These are phyloP conservation scores for Cocos nucifera DNA, from an alignment of 176 grass and related monocot species.

Conservation along the genomic window DNA sequence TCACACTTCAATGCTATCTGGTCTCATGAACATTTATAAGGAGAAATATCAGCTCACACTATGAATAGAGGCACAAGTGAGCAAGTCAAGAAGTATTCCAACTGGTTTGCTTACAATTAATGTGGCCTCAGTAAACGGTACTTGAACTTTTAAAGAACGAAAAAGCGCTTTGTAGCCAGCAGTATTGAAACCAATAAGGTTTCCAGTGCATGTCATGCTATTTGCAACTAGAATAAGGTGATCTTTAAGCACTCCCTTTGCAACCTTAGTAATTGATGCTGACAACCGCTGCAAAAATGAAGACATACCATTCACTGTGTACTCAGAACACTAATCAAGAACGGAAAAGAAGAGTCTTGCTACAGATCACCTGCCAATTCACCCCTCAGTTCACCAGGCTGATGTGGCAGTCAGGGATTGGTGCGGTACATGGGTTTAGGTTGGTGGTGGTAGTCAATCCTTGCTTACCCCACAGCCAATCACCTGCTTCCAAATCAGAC, in stretches of 20 bases:
- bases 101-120: conserved; percentile 54
- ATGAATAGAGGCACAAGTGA: too few relatives aligned
- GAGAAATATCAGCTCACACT: too few relatives aligned
- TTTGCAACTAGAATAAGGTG: conserved; percentile 83
- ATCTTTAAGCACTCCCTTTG: conserved; percentile 76
- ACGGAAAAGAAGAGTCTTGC: too few relatives aligned
- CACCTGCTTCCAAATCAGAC: too few relatives aligned
- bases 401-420: too few relatives aligned
- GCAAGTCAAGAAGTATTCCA: too few relatives aligned
- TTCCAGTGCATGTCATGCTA: conserved; percentile 86
- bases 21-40: too few relatives aligned
- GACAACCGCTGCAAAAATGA: conserved; percentile 65
- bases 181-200: conserved; percentile 76
- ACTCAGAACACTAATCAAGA: not conserved
- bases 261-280: conserved; percentile 49
- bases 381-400: too few relatives aligned
- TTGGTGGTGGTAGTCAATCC: too few relatives aligned
- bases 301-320: not conserved
- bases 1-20: not conserved
- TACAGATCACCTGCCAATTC: too few relatives aligned
- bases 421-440: too few relatives aligned
- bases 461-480: too few relatives aligned
- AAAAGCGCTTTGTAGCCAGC: conserved; percentile 73
- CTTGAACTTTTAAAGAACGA: conserved; percentile 94
- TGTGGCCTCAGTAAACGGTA: conserved; percentile 90